Evolutionary conservation across 2,329 filamentous ascomycete species (phyloP), one percentile per base, ranked within the genome.

Genomic region (Juglanconis oblonga): DNA sequence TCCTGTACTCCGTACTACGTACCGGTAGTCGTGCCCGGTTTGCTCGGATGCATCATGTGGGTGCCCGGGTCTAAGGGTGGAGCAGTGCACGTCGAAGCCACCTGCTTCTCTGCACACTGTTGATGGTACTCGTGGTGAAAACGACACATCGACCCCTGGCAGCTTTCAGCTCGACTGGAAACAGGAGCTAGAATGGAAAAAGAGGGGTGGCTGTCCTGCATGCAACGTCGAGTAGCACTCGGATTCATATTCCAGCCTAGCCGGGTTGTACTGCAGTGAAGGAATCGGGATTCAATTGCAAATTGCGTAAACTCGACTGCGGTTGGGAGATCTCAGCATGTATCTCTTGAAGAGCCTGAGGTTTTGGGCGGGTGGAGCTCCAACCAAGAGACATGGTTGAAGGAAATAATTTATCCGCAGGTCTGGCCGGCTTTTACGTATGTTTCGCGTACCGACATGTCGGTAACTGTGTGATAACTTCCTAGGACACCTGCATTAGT

Each of bases 201-300:
- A 42, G 42, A 52, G 55, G 40, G 40, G 38, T 55, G 38, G 40
- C 42, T 53, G 61, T 57, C 61, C 49, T 60, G 61, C 53, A 55
- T 62, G 49, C 51, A 59, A 57, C 61, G 8, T 62, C 17, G 33
- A 48, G 61, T 62, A 40, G 58, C 53, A 62, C 32, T 60, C 61
- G 61, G 57, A 60, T 36, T 51, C 42, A 57, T 51, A 54, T 40
- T 35, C 32, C 50, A 49, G 42, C 49, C 32, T 55, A 35, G 33
- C 44, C 44, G 36, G 42, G 52, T 55, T 14, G 32, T 24, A 55
- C 42, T 48, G 52, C 52, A 48, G 44, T n/a, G n/a, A 5, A 38
- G 35, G 13, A 38, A 36, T 36, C 44, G 42, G 52, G 53, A 55
- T 17, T 44, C 38, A 53, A 40, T 24, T 32, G 2, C 29, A 32